phyloP scores from a whole-genome alignment of 192 early-diverging fungal species.

The Coemansia sp. region DNA sequence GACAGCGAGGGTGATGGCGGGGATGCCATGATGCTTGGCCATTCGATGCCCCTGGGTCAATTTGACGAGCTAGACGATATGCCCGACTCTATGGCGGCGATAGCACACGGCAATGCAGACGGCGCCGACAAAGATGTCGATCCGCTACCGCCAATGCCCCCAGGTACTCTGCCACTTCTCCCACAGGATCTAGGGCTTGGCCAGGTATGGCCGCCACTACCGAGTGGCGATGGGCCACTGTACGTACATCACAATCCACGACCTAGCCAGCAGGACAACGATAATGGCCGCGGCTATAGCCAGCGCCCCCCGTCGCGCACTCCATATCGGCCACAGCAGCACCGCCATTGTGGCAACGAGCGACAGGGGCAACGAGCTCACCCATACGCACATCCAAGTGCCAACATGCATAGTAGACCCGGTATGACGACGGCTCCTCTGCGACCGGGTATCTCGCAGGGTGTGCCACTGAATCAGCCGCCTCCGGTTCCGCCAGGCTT shows the following conservation, averaged over 20 bases:
- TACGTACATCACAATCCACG: constrained; percentile 20
- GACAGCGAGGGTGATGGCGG: background rate
- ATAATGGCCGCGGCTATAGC: background rate
- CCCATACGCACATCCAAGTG: background rate
- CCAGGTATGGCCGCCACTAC: constrained; percentile 43
- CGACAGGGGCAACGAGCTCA: background rate
- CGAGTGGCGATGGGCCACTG: constrained; percentile 43
- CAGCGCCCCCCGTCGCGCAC: background rate
- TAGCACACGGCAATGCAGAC: background rate
- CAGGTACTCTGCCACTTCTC: constrained; percentile 44
- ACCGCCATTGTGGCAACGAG: background rate
- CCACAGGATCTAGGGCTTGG: constrained; percentile 18
- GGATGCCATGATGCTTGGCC: background rate
- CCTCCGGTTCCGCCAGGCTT: constrained; percentile 6
- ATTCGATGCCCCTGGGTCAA: background rate
- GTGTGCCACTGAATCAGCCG: background rate
- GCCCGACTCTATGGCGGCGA: background rate
- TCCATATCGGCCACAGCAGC: background rate
- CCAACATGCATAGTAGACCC: background rate
- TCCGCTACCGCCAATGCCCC: constrained; percentile 39
- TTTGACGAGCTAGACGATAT: constrained; percentile 7
- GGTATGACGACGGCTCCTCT: background rate
- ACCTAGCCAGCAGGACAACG: background rate
- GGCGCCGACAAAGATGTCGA: no score
- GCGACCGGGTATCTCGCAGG: background rate